phyloP scores from a whole-genome alignment of 1,284 basidiomycete species.

The Leccinum solheimii region DNA sequence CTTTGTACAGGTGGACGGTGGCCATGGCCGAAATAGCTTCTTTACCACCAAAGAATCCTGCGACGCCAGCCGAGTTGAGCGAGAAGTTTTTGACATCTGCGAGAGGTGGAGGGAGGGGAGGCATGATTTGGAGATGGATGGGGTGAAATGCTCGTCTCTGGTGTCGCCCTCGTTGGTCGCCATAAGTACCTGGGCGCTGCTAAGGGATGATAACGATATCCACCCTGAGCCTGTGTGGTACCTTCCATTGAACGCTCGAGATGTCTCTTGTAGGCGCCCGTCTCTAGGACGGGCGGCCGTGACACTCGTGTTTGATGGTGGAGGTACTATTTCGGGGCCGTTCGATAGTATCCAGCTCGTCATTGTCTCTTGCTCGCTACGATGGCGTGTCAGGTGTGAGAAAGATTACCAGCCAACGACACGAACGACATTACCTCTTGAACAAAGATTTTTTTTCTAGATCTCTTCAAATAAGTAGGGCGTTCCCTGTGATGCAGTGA shows the following conservation, averaged over 20 bases:
- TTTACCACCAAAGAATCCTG: slow-evolving; percentile 34
- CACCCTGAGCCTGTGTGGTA: background rate
- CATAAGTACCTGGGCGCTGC: background rate
- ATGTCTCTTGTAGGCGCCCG: background rate
- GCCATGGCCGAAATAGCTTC: slow-evolving; percentile 35
- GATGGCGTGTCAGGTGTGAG: background rate
- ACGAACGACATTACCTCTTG: background rate
- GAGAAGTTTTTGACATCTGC: slow-evolving; percentile 23
- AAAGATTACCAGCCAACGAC: background rate
- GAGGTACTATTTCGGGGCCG: background rate
- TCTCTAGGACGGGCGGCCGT: background rate
- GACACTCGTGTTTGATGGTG: background rate
- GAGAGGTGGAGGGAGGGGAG: slow-evolving; percentile 19
- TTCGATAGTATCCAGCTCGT: background rate
- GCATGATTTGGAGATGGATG: slow-evolving; percentile 10
- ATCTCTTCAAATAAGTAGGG: background rate
- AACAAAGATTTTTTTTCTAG: background rate
- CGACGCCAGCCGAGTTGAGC: slow-evolving; percentile 34
- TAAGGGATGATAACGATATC: background rate
- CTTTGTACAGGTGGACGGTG: slow-evolving; percentile 29
- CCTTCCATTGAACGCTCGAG: background rate
- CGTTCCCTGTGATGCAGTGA: no score
- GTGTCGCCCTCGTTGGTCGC: background rate
- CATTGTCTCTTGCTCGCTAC: background rate
- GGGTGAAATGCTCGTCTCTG: background rate